A percentile compares a stretch with the other conserved stretches of the same genome.
phyloP scores from a whole-genome alignment of 225 moss, liverwort and hornwort genomes.

The Pseudoscleropodium purum region DNA sequence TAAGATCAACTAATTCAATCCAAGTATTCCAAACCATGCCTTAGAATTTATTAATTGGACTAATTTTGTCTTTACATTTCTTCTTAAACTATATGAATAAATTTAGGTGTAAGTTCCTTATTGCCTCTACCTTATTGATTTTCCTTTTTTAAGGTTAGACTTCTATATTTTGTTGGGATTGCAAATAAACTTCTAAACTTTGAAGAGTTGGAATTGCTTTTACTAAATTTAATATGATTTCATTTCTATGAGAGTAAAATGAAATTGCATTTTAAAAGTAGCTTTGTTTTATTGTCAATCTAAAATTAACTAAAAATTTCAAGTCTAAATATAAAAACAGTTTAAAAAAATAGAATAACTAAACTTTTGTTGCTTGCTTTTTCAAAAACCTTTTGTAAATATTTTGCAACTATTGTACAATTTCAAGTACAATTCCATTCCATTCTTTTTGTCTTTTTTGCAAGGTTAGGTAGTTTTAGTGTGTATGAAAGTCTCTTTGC shows the following conservation, averaged over 20 bases:
- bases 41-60: not conserved
- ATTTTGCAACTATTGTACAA: not conserved
- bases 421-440: not conserved
- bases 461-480: accelerated
- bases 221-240: not conserved
- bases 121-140: no score
- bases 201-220: accelerated
- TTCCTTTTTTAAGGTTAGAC: accelerated
- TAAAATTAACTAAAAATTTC: accelerated
- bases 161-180: accelerated
- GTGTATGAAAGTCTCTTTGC: accelerated
- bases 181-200: accelerated
- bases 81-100: not conserved
- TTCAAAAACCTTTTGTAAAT: accelerated
- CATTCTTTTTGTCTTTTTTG: not conserved
- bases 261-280: not conserved
- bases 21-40: accelerated
- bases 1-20: not conserved
- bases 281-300: not conserved
- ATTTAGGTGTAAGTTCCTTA: not conserved
- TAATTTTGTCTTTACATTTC: accelerated
- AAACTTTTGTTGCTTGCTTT: no score
- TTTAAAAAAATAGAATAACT: no score
- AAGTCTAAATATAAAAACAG: not conserved
- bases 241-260: accelerated